Evolutionary conservation across 345 rosid species (phyloP).

Genomic region (Eucalyptus sp.): DNA sequence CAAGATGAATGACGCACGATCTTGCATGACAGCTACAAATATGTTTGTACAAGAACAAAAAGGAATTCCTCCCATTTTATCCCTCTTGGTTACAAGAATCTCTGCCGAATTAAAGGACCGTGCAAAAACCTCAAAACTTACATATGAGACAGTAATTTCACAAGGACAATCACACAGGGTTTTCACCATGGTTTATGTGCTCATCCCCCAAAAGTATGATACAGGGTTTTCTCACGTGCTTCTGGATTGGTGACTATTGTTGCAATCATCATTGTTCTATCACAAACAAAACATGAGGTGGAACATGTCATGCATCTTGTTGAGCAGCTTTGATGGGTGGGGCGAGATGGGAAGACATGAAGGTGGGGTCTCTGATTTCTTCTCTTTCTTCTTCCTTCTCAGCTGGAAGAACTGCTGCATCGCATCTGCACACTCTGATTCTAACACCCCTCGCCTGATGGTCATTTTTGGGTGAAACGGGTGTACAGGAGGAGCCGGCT

Average conservation of each 20-base stretch:
- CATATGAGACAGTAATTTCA: not conserved
- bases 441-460: conserved; percentile 69
- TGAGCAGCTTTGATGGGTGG: conserved; percentile 62
- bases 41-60: not conserved
- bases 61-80: not conserved
- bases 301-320: conserved; percentile 67
- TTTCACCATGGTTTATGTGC: not conserved
- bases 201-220: not conserved
- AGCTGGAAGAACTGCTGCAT: conserved; percentile 94
- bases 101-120: not conserved
- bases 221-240: not conserved
- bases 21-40: not conserved
- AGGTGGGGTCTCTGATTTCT: conserved; percentile 36
- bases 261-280: not conserved
- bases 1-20: not conserved
- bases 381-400: conserved; percentile 67
- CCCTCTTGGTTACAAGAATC: not conserved
- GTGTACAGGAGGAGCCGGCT: conserved; percentile 73
- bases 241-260: not conserved
- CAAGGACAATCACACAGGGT: not conserved
- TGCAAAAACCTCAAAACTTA: not conserved
- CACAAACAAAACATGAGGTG: conserved; percentile 61
- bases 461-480: conserved; percentile 93
- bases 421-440: conserved; percentile 65
- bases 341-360: conserved; percentile 36